A percentile compares a stretch with the other conserved stretches of the same genome.
phyloP scores from a whole-genome alignment of 2,329 filamentous ascomycete genomes.

The Fusarium sp. region DNA sequence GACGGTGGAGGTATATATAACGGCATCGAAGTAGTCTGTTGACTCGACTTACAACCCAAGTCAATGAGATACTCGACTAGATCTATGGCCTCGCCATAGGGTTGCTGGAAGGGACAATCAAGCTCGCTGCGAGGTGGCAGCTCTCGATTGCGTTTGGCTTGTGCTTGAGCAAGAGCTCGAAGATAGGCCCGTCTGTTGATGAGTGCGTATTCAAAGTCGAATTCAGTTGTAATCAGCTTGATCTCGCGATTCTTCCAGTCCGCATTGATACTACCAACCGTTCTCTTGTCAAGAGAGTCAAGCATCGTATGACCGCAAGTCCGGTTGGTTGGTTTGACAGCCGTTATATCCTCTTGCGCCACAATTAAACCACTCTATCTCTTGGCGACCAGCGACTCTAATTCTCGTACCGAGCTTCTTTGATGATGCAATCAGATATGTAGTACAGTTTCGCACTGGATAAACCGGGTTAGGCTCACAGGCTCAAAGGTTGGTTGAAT shows the following conservation, averaged over 20 bases:
- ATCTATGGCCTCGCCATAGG: rapidly evolving
- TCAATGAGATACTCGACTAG: neutral
- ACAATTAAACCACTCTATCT: rapidly evolving
- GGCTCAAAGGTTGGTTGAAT: neutral
- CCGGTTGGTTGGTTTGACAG: neutral
- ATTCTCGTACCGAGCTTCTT: neutral
- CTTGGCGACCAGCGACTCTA: too few relatives aligned
- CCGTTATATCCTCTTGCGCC: neutral
- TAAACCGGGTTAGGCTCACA: rapidly evolving
- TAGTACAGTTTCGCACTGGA: rapidly evolving
- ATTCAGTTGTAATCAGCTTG: neutral
- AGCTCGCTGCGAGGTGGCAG: too few relatives aligned
- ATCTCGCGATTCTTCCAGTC: rapidly evolving
- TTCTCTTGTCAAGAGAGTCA: neutral
- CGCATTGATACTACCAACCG: neutral
- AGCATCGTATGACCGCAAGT: too few relatives aligned
- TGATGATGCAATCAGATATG: rapidly evolving
- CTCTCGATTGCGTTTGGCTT: too few relatives aligned
- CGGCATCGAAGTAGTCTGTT: rapidly evolving
- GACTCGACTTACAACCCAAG: neutral
- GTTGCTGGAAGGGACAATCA: rapidly evolving
- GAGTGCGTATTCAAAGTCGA: neutral
- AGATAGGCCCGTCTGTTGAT: neutral
- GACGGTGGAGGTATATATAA: rapidly evolving
- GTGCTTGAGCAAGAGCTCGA: neutral